Conservation (phyloP, 2,329 filamentous ascomycete species). For the Hymenoscyphus infarciens region DNA sequence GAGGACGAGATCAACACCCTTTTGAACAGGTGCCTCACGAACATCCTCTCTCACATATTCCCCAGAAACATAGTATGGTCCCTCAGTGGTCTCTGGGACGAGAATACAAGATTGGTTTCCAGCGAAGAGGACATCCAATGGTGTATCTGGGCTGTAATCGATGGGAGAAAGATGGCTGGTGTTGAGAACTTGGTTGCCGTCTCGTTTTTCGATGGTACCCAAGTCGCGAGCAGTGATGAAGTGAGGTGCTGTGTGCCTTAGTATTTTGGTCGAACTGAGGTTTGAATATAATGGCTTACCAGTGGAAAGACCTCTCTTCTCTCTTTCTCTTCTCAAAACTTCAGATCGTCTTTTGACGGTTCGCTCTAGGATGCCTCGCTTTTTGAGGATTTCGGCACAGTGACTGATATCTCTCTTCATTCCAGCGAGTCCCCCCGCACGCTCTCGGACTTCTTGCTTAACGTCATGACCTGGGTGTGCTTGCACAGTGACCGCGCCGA, state of each 20-base stretch:
- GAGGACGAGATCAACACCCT: slow-evolving; percentile 45
- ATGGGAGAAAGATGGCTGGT: too few species aligned
- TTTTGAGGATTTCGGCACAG: slow-evolving; percentile 8
- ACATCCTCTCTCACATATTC: slow-evolving; percentile 40
- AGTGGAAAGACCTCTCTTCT: slow-evolving; percentile 7
- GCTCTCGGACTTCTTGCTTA: background rate
- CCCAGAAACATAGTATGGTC: slow-evolving; percentile 48
- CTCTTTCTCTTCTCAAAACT: slow-evolving; percentile 11
- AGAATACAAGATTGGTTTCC: slow-evolving; percentile 40
- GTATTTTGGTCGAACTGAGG: too few species aligned
- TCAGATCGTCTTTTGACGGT: slow-evolving; percentile 10
- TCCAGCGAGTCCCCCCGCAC: background rate
- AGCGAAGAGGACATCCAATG: too few species aligned
- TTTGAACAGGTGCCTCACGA: slow-evolving; percentile 34
- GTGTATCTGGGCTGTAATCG: too few species aligned
- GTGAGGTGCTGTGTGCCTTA: too few species aligned
- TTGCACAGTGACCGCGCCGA: too few species aligned
- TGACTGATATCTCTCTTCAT: slow-evolving; percentile 2
- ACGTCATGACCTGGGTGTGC: background rate
- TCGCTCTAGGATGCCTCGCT: slow-evolving; percentile 3
- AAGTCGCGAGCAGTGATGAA: too few species aligned
- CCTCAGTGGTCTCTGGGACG: slow-evolving; percentile 49
- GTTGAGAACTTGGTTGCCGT: too few species aligned
- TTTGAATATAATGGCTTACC: background rate
- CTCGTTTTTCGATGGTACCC: too few species aligned